phyloP scores from a whole-genome alignment of 768 basidiomycete genomes.

The Suillus subalutaceus region DNA sequence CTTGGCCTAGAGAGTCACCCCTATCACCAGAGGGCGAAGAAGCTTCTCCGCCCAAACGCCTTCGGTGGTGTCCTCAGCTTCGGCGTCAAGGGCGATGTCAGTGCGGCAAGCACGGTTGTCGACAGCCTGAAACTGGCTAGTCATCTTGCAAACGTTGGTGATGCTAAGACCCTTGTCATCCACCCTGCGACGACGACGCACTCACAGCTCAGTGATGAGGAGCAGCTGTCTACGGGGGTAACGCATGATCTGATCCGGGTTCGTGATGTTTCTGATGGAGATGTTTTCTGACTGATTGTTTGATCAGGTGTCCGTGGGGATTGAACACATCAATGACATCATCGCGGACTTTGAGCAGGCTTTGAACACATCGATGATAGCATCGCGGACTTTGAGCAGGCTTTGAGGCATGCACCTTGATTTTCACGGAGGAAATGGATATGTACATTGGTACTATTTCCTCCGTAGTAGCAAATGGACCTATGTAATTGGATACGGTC shows the following conservation, averaged over 20 bases:
- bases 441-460: not conserved
- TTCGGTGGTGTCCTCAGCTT: slow-evolving; percentile 81
- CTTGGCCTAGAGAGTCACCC: slow-evolving; percentile 66
- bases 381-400: slow-evolving; percentile 48
- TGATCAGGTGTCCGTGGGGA: slow-evolving; percentile 45
- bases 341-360: slow-evolving; percentile 49
- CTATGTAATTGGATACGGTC: too few species aligned
- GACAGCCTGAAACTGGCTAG: slow-evolving; percentile 73
- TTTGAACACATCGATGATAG: slow-evolving; percentile 47
- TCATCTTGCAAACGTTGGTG: slow-evolving; percentile 73
- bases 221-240: slow-evolving; percentile 52
- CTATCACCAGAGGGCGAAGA: slow-evolving; percentile 60
- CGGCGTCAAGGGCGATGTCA: slow-evolving; percentile 63
- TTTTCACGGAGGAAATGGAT: too few species aligned
- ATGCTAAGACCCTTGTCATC: slow-evolving; percentile 65
- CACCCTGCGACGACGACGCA: slow-evolving; percentile 65
- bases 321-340: slow-evolving; percentile 49
- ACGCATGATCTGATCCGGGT: slow-evolving; percentile 61
- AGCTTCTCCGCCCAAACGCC: slow-evolving; percentile 49
- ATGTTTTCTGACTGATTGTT: not conserved
- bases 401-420: slow-evolving; percentile 32
- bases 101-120: slow-evolving; percentile 59
- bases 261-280: slow-evolving; percentile 20
- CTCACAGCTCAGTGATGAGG: slow-evolving; percentile 51
- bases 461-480: not conserved